Evolutionary conservation across 2,329 filamentous ascomycete genomes (phyloP).

Genomic region (Colletotrichum sp.): DNA sequence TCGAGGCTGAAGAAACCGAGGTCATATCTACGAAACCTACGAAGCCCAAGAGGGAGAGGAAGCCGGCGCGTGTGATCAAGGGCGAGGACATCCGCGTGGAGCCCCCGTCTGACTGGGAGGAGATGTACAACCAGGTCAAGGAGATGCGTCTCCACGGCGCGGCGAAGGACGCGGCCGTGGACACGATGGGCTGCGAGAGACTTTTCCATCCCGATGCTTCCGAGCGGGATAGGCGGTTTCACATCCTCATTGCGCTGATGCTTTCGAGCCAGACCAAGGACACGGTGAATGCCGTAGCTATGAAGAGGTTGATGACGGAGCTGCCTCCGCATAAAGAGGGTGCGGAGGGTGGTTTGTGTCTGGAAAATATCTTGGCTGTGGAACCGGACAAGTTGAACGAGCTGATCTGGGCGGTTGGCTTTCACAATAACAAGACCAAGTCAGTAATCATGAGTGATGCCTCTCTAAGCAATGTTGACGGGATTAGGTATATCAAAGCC

Average conservation of each 20-base stretch:
- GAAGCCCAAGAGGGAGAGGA: constrained; percentile 39
- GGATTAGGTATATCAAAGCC: constrained; percentile 67
- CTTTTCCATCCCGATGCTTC: constrained; percentile 62
- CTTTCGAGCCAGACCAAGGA: constrained; percentile 93
- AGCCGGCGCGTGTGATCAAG: constrained; percentile 47
- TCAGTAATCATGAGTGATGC: constrained; percentile 32
- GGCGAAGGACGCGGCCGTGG: constrained; percentile 81
- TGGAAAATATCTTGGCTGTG: constrained; percentile 79
- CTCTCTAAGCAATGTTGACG: background rate
- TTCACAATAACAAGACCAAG: constrained; percentile 93
- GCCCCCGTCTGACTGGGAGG: constrained; percentile 84
- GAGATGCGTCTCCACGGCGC: constrained; percentile 70
- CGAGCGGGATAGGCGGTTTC: constrained; percentile 71
- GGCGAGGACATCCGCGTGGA: constrained; percentile 42
- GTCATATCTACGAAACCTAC: constrained; percentile 21
- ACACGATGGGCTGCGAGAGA: constrained; percentile 95
- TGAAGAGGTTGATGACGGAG: constrained; percentile 78
- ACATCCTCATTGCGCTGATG: constrained; percentile 89
- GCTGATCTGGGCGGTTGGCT: constrained; percentile 84
- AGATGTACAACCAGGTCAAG: constrained; percentile 78
- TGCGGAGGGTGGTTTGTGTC: constrained; percentile 62
- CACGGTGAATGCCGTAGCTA: constrained; percentile 84
- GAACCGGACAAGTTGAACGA: constrained; percentile 69
- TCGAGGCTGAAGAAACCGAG: constrained; percentile 36
- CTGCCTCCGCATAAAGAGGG: constrained; percentile 59